phyloP scores from a whole-genome alignment of 108 stramenopile genomes.

The Pinguiococcus pyrenoidosus region DNA sequence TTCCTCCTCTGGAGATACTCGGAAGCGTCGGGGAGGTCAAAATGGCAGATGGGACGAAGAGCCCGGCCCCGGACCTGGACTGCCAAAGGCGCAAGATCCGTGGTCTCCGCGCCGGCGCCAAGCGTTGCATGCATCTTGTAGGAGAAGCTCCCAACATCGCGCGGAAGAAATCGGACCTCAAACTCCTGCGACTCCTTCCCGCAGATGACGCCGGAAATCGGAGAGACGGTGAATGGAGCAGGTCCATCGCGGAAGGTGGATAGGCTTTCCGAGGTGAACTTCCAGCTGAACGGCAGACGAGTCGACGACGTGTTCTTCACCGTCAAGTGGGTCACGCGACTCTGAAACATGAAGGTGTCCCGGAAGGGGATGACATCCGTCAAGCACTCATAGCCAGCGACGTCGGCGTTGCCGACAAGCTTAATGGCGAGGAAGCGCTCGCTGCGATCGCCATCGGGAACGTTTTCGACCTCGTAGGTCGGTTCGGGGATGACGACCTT shows the following conservation, averaged over 20 bases:
- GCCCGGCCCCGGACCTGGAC: slow-evolving; percentile 23
- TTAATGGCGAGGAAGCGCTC: too few species aligned
- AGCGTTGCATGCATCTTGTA: slow-evolving; percentile 19
- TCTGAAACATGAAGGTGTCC: slow-evolving; percentile 43
- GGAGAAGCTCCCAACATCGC: slow-evolving; percentile 40
- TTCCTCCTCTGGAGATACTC: slow-evolving; percentile 31
- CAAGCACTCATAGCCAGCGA: slow-evolving; percentile 7
- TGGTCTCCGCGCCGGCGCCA: slow-evolving; percentile 1
- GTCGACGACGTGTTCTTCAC: slow-evolving; percentile 25
- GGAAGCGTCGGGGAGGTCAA: slow-evolving; percentile 31
- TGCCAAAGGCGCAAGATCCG: background rate
- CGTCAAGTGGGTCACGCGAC: slow-evolving; percentile 11
- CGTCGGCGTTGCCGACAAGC: too few species aligned
- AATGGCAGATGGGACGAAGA: slow-evolving; percentile 40
- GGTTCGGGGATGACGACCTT: slow-evolving; percentile 28
- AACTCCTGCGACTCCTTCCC: slow-evolving; percentile 26
- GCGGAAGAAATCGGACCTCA: slow-evolving; percentile 33
- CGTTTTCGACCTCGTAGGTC: background rate
- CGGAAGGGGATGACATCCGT: slow-evolving; percentile 17
- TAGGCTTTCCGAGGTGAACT: too few species aligned
- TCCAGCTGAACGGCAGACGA: slow-evolving; percentile 21
- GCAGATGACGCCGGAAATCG: slow-evolving; percentile 17
- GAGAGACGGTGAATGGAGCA: slow-evolving; percentile 42
- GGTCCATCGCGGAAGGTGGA: too few species aligned
- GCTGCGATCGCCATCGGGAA: too few species aligned